These are phyloP conservation scores for Colletotrichum eremochloae DNA, from an alignment of 2,329 filamentous ascomycete genomes.

Conservation along the genomic window DNA sequence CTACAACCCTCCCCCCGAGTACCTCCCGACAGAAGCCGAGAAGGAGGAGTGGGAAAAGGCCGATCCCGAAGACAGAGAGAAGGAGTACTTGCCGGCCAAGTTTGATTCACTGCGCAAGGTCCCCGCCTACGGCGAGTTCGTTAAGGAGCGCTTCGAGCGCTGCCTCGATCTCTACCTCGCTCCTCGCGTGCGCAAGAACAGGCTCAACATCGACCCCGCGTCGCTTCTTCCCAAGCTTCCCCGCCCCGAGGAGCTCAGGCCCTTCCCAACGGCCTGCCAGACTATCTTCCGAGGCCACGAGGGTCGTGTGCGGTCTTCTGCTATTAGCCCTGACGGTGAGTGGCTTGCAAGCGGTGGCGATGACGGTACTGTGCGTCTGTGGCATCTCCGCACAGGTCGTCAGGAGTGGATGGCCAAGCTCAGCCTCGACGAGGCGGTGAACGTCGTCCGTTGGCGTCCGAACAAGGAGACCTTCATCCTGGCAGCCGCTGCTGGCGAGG, in stretches of 20 bases:
- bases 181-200: constrained; percentile 90
- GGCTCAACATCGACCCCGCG: constrained; percentile 95
- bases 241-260: constrained; percentile 91
- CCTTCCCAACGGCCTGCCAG: constrained; percentile 92
- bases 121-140: constrained; percentile 87
- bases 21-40: constrained; percentile 88
- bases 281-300: constrained; percentile 90
- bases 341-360: constrained; percentile 94
- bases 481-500: constrained; percentile 86
- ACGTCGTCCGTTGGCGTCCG: constrained; percentile 91
- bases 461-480: constrained; percentile 84
- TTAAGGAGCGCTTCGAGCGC: constrained; percentile 96
- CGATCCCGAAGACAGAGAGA: constrained; percentile 92
- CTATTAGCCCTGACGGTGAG: constrained; percentile 86
- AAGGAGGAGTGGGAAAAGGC: constrained; percentile 85
- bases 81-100: constrained; percentile 86
- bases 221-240: constrained; percentile 94
- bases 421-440: constrained; percentile 83
- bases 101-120: constrained; percentile 90
- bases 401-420: constrained; percentile 89
- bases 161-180: constrained; percentile 96
- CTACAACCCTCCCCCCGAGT: constrained; percentile 96
- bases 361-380: constrained; percentile 91
- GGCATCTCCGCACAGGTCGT: constrained; percentile 88
- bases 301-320: constrained; percentile 86